These are phyloP conservation scores for Golubevia sp. DNA, from an alignment of 1,284 basidiomycete genomes.

Conservation along the genomic window DNA sequence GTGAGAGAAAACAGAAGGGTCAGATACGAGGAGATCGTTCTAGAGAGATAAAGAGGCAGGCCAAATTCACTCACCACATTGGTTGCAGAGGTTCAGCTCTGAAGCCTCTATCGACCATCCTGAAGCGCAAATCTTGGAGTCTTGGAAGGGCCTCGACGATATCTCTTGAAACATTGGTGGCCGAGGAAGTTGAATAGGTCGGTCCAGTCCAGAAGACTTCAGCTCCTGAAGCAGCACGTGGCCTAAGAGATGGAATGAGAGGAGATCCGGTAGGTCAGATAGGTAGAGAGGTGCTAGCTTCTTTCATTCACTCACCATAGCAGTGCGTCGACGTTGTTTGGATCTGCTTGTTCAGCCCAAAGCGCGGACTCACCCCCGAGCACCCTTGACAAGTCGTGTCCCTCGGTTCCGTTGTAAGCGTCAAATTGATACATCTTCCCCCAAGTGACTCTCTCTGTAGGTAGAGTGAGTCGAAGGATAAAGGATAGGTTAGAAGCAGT, in stretches of 20 bases:
- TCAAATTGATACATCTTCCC: conserved; percentile 46
- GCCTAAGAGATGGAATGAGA: too few species aligned
- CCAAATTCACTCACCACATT: too few species aligned
- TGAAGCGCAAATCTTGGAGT: conserved; percentile 34
- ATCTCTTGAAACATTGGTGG: conserved; percentile 6
- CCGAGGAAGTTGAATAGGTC: background rate
- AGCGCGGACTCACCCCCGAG: conserved; percentile 41
- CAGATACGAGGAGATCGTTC: too few species aligned
- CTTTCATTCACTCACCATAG: conserved; percentile 20
- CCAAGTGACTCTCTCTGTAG: too few species aligned
- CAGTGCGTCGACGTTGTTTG: conserved; percentile 20
- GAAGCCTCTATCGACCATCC: conserved; percentile 28
- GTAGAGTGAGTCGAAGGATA: too few species aligned
- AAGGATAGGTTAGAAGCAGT: background rate
- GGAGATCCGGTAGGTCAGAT: too few species aligned
- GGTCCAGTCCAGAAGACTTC: conserved; percentile 51
- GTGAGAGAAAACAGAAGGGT: too few species aligned
- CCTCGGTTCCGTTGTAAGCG: conserved; percentile 18
- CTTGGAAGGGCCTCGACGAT: conserved; percentile 25
- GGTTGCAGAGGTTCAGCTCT: conserved; percentile 37
- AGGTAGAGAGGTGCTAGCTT: too few species aligned
- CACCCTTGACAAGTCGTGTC: conserved; percentile 10
- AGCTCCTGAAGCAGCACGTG: conserved; percentile 33
- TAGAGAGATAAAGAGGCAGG: too few species aligned
- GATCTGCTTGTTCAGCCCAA: conserved; percentile 42